These are phyloP conservation scores for Coprinopsis strossmayeri DNA, from an alignment of 768 basidiomycete species.

Conservation along the genomic window DNA sequence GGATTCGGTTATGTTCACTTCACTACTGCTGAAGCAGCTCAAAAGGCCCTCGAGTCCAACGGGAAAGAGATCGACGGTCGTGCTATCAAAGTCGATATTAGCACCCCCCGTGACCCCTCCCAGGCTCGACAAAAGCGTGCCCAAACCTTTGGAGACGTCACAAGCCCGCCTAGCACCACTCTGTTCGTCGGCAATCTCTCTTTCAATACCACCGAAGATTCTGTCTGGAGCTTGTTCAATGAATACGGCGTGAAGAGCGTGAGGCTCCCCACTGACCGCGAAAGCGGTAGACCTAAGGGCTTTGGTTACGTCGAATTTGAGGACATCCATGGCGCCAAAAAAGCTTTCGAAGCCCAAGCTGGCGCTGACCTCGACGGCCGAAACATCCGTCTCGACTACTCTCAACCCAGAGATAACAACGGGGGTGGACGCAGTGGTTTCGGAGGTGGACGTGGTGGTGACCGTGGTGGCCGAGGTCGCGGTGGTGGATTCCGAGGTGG, in stretches of 20 bases:
- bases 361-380: slow-evolving; percentile 82
- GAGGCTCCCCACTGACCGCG: slow-evolving; percentile 88
- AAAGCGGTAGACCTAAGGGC: slow-evolving; percentile 86
- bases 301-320: slow-evolving; percentile 97
- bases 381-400: slow-evolving; percentile 75
- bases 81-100: slow-evolving; percentile 78
- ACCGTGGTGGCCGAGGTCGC: slow-evolving; percentile 31
- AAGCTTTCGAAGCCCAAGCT: slow-evolving; percentile 63
- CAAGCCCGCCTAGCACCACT: slow-evolving; percentile 59
- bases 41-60: slow-evolving; percentile 74
- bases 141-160: slow-evolving; percentile 66
- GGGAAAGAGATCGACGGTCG: slow-evolving; percentile 93
- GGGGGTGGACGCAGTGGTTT: slow-evolving; percentile 34
- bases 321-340: slow-evolving; percentile 70
- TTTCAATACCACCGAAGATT: slow-evolving; percentile 74
- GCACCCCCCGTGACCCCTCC: slow-evolving; percentile 52
- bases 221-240: slow-evolving; percentile 84
- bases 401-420: slow-evolving; percentile 66
- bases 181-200: slow-evolving; percentile 92
- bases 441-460: slow-evolving; percentile 31
- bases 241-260: slow-evolving; percentile 87
- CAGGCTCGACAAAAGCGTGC: slow-evolving; percentile 63
- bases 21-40: slow-evolving; percentile 59
- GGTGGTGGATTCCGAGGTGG: slow-evolving; percentile 32
- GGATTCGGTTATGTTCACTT: slow-evolving; percentile 86